These are phyloP conservation scores for Dothiorella sarmentorum DNA, from an alignment of 2,329 filamentous ascomycete species.

Conservation along the genomic window DNA sequence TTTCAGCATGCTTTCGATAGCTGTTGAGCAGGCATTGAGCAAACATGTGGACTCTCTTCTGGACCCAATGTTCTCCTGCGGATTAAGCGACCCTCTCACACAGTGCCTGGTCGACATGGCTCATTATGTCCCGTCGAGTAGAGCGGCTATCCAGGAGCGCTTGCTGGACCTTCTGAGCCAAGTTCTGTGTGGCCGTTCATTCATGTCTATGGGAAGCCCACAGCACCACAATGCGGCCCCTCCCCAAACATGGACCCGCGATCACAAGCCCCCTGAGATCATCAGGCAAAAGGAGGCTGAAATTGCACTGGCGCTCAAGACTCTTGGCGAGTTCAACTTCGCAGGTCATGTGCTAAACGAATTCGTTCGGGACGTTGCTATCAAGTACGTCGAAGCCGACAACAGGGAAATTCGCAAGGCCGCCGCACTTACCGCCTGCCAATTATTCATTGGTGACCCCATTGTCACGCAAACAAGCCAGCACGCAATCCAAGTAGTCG, in stretches of 20 bases:
- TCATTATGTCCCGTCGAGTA: constrained; percentile 95
- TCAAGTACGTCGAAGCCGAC: constrained; percentile 96
- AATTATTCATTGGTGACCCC: constrained; percentile 92
- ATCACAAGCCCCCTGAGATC: constrained; percentile 78
- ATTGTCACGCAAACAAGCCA: constrained; percentile 98
- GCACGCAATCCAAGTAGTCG: constrained; percentile 93
- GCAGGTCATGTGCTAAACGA: constrained; percentile 83
- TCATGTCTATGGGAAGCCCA: constrained; percentile 87
- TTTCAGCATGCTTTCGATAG: constrained; percentile 92
- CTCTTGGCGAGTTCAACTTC: constrained; percentile 97
- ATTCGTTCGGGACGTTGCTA: constrained; percentile 95
- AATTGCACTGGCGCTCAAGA: constrained; percentile 89
- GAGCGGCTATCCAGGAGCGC: constrained; percentile 87
- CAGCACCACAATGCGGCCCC: constrained; percentile 72
- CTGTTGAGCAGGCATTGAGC: constrained; percentile 92
- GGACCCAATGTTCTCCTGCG: constrained; percentile 95
- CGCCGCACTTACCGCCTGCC: constrained; percentile 93
- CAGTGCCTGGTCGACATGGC: constrained; percentile 98
- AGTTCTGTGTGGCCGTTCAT: constrained; percentile 87
- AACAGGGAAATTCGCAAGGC: constrained; percentile 91
- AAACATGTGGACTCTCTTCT: constrained; percentile 97
- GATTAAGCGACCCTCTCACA: constrained; percentile 86
- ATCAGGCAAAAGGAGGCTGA: constrained; percentile 78
- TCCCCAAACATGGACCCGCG: constrained; percentile 79
- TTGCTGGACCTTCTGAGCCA: constrained; percentile 92